Evolutionary conservation across 495 filamentous ascomycete species (phyloP), one percentile per base, ranked within the genome.

Genomic region (Penicillium coprophilum): DNA sequence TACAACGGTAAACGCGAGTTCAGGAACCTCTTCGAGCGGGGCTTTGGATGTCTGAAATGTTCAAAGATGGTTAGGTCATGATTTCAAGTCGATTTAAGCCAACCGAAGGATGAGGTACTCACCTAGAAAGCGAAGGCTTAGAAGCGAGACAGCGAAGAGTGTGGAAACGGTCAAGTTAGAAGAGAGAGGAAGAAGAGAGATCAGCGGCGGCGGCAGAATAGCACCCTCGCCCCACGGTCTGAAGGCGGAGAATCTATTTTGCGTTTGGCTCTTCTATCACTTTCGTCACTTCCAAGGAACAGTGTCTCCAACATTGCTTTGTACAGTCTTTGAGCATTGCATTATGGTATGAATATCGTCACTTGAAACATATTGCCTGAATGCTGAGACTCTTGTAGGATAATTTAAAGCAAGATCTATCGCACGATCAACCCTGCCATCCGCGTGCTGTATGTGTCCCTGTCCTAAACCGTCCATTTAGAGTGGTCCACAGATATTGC

Each of bases 351-450:
- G 66, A 53, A 38, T 17, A 30, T 36, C 41, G 6, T 10, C 15
- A 23, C 23, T 27, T 15, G 12, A 21, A 8, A 38, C 7, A 19
- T n/a, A 6, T 27, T 23, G 24, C 11, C 39, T 38, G 48, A 63
- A 61, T 57, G 52, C 55, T 51, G 41, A 56, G 23, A 44, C 34
- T 13, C 13, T 57, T 15, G 10, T 65, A 81, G 76, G 78, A 71
- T 48, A 72, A 73, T 60, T 63, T 83, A 27, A 80, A 92, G 66
- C 82, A 92, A 70, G 89, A 91, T 69, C 70, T 96, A 23, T 79
- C 80, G 48, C 78, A 77, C 49, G 82, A 93, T 61, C 89, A 90
- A 47, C 89, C 92, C 49, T 98, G 94, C 68, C 90, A 95, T 77
- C 85, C 93, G 57, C 82, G 86, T 56, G 94, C 94, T 56, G 90